phyloP scores from a whole-genome alignment of 371 early-diverging fungal species.

The Rhizomucor miehei region DNA sequence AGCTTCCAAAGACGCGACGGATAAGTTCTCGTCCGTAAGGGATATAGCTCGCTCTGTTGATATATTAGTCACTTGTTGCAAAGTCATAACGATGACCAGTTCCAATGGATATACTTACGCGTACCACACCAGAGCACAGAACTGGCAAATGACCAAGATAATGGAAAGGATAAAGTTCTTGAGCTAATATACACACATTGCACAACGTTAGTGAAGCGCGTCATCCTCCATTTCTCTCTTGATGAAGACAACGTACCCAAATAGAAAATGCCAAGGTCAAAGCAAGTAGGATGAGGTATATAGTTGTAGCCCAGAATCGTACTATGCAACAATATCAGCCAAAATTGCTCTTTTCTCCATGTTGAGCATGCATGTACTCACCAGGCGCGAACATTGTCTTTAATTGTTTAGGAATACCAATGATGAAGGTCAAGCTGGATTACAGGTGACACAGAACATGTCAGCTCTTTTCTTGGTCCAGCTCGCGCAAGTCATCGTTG shows the following conservation, averaged over 20 bases:
- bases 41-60: constrained; percentile 47
- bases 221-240: too few species aligned
- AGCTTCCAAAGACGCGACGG: constrained; percentile 44
- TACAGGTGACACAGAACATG: not conserved
- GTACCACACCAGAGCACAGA: constrained; percentile 86
- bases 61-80: not conserved
- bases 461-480: not conserved
- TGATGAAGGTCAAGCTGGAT: constrained; percentile 78
- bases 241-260: constrained; percentile 25
- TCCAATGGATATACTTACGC: constrained; percentile 36
- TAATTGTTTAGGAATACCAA: constrained; percentile 81
- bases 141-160: constrained; percentile 77
- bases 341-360: not conserved
- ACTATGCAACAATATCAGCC: constrained; percentile 10
- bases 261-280: constrained; percentile 31
- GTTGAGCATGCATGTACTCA: constrained; percentile 14
- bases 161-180: constrained; percentile 60
- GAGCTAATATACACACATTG: constrained; percentile 22
- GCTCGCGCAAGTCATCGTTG: too few species aligned
- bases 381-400: constrained; percentile 84
- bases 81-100: too few species aligned
- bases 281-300: constrained; percentile 28
- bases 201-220: too few species aligned
- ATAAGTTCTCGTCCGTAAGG: constrained; percentile 52
- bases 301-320: constrained; percentile 40